Conservation (phyloP, 1,284 basidiomycete genomes). For the Microbotryomycetes sp. region DNA sequence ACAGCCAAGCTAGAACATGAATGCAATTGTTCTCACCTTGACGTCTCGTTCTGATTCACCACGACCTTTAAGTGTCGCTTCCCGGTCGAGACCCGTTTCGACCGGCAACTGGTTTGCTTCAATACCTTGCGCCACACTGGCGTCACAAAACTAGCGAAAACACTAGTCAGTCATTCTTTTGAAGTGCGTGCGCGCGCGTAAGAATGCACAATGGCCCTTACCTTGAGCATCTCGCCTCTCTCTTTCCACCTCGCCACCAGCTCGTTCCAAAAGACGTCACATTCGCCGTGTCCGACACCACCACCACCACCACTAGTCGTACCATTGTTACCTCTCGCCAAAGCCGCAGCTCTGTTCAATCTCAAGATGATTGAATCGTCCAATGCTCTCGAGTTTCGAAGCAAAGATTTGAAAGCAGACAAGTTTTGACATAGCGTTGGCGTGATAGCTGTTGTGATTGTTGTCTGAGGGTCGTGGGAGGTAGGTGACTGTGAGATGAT, state of each 20-base stretch:
- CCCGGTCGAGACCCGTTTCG: neutral
- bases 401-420: slow-evolving; percentile 12
- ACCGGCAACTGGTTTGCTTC: neutral
- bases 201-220: neutral
- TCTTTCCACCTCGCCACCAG: slow-evolving; percentile 15
- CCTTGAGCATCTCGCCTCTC: slow-evolving; percentile 5
- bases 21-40: slow-evolving; percentile 13
- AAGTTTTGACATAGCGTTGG: slow-evolving; percentile 15
- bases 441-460: slow-evolving; percentile 8
- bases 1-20: neutral
- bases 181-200: too few relatives aligned
- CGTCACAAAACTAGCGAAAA: slow-evolving; percentile 5
- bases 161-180: neutral
- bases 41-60: slow-evolving; percentile 5
- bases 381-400: slow-evolving; percentile 12
- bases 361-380: slow-evolving; percentile 26
- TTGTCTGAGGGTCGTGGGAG: neutral
- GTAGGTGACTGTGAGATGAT: slow-evolving; percentile 16
- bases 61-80: neutral
- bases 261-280: slow-evolving; percentile 24
- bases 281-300: slow-evolving; percentile 11
- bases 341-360: slow-evolving; percentile 18
- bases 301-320: too few relatives aligned
- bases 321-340: neutral
- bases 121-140: neutral